These are phyloP conservation scores for Beauveria scarabaeidicola DNA, from an alignment of 2,329 filamentous ascomycete genomes.

Conservation along the genomic window DNA sequence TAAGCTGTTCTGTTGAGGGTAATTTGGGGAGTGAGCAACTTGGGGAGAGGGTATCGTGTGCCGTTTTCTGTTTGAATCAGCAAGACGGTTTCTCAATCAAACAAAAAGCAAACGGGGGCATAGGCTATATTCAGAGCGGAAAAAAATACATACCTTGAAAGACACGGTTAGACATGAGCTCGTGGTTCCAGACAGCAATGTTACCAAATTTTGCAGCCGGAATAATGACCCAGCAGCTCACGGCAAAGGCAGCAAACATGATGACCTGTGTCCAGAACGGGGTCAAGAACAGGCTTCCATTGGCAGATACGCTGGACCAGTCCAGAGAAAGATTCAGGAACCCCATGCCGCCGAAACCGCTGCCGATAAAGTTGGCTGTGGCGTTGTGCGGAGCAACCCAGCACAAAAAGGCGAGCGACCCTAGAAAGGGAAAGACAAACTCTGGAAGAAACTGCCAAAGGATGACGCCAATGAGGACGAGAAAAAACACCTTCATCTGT, in stretches of 20 bases:
- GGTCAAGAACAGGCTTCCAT: slow-evolving; percentile 43
- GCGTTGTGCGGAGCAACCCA: slow-evolving; percentile 53
- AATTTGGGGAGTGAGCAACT: slow-evolving; percentile 25
- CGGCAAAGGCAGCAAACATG: slow-evolving; percentile 44
- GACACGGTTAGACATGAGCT: slow-evolving; percentile 50
- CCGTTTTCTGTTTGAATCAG: slow-evolving; percentile 22
- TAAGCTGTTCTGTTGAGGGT: slow-evolving; percentile 41
- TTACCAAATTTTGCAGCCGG: slow-evolving; percentile 51
- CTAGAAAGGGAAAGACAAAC: slow-evolving; percentile 50
- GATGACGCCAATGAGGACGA: slow-evolving; percentile 41
- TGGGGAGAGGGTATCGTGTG: slow-evolving; percentile 25
- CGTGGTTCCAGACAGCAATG: slow-evolving; percentile 41
- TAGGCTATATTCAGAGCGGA: too few species aligned
- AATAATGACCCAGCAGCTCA: slow-evolving; percentile 50
- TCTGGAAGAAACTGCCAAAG: slow-evolving; percentile 56
- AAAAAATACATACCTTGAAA: slow-evolving; percentile 28
- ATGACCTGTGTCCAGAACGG: slow-evolving; percentile 53
- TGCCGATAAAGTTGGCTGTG: slow-evolving; percentile 51
- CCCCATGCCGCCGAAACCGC: slow-evolving; percentile 54
- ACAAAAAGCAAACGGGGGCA: too few species aligned
- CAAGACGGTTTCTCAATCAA: background rate
- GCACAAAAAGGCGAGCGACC: slow-evolving; percentile 52
- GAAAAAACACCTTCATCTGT: slow-evolving; percentile 50
- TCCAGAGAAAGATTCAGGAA: slow-evolving; percentile 51
- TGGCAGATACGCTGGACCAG: slow-evolving; percentile 48